These are phyloP conservation scores for Zygoascus hellenicus DNA, from an alignment of 1,139 yeast species.

Conservation along the genomic window DNA sequence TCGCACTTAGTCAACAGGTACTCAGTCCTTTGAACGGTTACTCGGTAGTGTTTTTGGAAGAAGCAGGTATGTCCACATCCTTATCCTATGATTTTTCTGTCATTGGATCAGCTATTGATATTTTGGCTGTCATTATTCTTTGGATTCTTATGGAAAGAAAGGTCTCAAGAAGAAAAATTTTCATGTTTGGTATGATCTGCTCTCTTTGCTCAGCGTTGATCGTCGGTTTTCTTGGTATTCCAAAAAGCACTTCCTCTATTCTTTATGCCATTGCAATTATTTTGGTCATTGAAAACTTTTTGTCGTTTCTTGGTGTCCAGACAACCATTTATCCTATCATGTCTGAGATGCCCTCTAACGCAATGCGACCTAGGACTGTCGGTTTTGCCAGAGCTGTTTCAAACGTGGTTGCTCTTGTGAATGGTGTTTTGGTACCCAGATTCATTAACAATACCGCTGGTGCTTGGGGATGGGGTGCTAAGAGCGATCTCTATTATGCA, in stretches of 20 bases:
- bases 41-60: slow-evolving; percentile 21
- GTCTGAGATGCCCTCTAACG: slow-evolving; percentile 50
- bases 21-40: slow-evolving; percentile 47
- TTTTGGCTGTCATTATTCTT: slow-evolving; percentile 45
- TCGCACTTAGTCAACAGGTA: slow-evolving; percentile 44
- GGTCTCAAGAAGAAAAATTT: slow-evolving; percentile 46
- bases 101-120: slow-evolving; percentile 33
- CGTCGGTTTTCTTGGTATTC: slow-evolving; percentile 17
- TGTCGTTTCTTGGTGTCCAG: slow-evolving; percentile 10
- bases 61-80: slow-evolving; percentile 18
- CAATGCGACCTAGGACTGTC: slow-evolving; percentile 50
- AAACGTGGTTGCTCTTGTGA: slow-evolving; percentile 38
- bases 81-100: slow-evolving; percentile 22
- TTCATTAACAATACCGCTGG: slow-evolving; percentile 49
- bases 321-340: slow-evolving; percentile 41
- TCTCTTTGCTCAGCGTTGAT: slow-evolving; percentile 37
- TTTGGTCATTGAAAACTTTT: slow-evolving; percentile 31
- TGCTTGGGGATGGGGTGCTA: slow-evolving; percentile 49
- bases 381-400: slow-evolving; percentile 48
- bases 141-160: slow-evolving; percentile 43
- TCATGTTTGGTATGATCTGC: slow-evolving; percentile 40
- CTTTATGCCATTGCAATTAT: slow-evolving; percentile 34
- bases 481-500: slow-evolving; percentile 53
- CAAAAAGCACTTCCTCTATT: slow-evolving; percentile 31
- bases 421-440: slow-evolving; percentile 45